Evolutionary conservation across 805 yeast species (phyloP).

Genomic region (Starmerella potacharoeniae): DNA sequence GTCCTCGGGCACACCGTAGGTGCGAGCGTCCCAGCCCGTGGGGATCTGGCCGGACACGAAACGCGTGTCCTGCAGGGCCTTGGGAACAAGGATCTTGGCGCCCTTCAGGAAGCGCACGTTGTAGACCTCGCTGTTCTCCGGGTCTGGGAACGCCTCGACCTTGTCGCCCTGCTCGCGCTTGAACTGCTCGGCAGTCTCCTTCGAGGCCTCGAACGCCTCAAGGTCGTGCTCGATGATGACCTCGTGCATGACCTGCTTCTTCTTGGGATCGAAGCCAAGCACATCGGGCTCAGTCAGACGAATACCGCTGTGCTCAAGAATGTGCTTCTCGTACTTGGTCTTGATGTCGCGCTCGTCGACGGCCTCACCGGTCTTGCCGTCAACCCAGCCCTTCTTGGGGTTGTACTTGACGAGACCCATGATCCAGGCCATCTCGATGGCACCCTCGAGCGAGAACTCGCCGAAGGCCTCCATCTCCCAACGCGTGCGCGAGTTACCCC

Average conservation of each 20-base stretch:
- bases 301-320: slow-evolving; percentile 90
- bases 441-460: slow-evolving; percentile 91
- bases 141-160: slow-evolving; percentile 81
- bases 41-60: slow-evolving; percentile 87
- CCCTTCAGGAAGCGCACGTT: slow-evolving; percentile 87
- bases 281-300: slow-evolving; percentile 93
- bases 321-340: slow-evolving; percentile 77
- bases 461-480: slow-evolving; percentile 99
- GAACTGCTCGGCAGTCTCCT: slow-evolving; percentile 92
- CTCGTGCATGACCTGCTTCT: slow-evolving; percentile 89
- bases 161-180: slow-evolving; percentile 86
- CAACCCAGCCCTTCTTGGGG: slow-evolving; percentile 98
- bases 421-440: slow-evolving; percentile 99
- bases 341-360: slow-evolving; percentile 93
- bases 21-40: slow-evolving; percentile 93
- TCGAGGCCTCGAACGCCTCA: slow-evolving; percentile 89
- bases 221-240: slow-evolving; percentile 92
- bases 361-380: slow-evolving; percentile 81
- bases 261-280: slow-evolving; percentile 91
- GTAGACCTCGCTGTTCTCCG: slow-evolving; percentile 75
- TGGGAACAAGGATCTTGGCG: slow-evolving; percentile 81
- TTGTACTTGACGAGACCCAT: slow-evolving; percentile 96
- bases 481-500: slow-evolving; percentile 98
- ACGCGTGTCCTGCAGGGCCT: slow-evolving; percentile 53
- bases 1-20: slow-evolving; percentile 92